Conservation (phyloP, 2,329 filamentous ascomycete species). For the Botrytis tulipae region DNA sequence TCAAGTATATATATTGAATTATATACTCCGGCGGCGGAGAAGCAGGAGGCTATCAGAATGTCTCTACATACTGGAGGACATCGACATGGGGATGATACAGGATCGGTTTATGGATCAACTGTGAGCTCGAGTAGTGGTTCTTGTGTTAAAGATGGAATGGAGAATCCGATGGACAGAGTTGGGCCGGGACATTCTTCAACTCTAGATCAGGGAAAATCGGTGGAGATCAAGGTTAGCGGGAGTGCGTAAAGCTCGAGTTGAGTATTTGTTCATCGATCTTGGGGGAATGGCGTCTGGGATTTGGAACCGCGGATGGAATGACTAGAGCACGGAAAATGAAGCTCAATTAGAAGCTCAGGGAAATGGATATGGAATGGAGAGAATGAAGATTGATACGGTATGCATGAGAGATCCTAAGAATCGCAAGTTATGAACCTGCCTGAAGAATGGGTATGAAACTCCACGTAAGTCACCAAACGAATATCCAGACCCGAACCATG, state of each 20-base stretch:
- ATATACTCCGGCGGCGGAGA: constrained; percentile 18
- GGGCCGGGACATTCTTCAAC: background rate
- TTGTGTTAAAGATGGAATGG: background rate
- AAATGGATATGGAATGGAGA: background rate
- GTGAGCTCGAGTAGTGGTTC: background rate
- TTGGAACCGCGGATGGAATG: background rate
- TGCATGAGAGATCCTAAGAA: background rate
- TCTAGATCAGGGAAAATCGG: background rate
- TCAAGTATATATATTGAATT: constrained; percentile 19
- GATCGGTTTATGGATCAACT: background rate
- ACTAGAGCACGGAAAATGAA: background rate
- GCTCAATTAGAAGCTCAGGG: background rate
- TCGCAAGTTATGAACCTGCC: background rate
- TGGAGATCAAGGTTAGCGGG: background rate
- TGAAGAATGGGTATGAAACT: background rate
- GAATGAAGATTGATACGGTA: background rate
- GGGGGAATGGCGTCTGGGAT: background rate
- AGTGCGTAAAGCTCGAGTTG: background rate
- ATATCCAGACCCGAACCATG: background rate
- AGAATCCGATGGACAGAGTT: background rate
- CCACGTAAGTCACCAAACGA: background rate
- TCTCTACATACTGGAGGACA: constrained; percentile 15
- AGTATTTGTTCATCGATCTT: background rate
- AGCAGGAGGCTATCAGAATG: constrained; percentile 16
- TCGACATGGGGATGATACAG: background rate